Base-by-base conservation (phyloP, 2,329 filamentous ascomycete species). In the Ambrosiella cleistominuta region DNA sequence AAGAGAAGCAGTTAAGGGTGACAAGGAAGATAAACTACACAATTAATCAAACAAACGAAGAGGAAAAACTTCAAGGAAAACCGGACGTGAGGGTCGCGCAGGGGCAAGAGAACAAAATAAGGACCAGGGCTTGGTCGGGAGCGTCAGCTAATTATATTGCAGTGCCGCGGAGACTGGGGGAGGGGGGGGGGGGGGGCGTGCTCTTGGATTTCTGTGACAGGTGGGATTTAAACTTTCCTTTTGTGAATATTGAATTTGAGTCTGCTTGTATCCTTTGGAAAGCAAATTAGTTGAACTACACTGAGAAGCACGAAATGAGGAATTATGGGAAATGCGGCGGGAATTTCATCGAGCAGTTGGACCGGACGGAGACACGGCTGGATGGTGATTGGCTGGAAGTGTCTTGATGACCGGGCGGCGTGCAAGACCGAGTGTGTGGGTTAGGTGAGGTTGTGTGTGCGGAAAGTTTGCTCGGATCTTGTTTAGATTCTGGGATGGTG, bases 31-130 rank as follows among this genome's bases (percentile, higher is more conserved):
- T 15, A 15, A 15, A 40, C 12, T 53, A 11, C 27, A 53, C 19
- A 61, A 52, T 54, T 45, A 40, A 51, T 57, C 55, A 59, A 61
- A 59, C 38, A 57, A 62, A 58, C 45, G 42, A 51, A 58, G 54
- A 56, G 60, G 45, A 54, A 56, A 61, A 51, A 55, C 35, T 51
- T 36, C 19, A 45, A 38, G 37, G 51, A 39, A 38, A 47, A 58
- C 27, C 36, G 44, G 45, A 51, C 12, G 39, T 39, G 53, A 56
- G 52, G 57, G 58, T 45, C 49, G 42, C 38, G 47, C 54, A 57
- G 58, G 55, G 44, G 55, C 55, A 39, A 47, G 40, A 53, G 51
- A 58, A 54, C 47, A 47, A 42, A 37, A 54, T 55, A 57, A 51
- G 50, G 37, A 56, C 53, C 35, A 49, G 45, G 57, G 53, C 53